Base-by-base conservation (phyloP, 1,284 basidiomycete species). In the Lentinula novae-zelandiae region DNA sequence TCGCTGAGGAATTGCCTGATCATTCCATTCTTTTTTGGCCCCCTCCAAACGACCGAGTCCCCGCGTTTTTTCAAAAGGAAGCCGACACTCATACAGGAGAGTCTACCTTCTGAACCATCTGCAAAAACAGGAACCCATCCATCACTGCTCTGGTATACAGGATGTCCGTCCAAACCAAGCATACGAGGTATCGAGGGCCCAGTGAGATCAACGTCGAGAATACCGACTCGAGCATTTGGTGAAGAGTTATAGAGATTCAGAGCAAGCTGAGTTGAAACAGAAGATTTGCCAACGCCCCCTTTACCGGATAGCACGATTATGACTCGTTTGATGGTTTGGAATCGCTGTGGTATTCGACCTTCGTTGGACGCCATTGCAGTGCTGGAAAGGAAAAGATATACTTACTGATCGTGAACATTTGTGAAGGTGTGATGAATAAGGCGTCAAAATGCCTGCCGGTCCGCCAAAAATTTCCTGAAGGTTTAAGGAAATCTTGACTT, bases 11-110 rank as follows among this genome's bases (percentile, higher is more conserved):
- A 99, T 78, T 99, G 97, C 68, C 95, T 81, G 69, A 99, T 98
- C 97, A 99, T 99, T 53, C 94, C 97, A 69, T 98, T 98, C 84
- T 99, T 99, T 83, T 99, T 99, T 39, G 97, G 97, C 0, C 97
- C 97, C 67, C 97, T 79, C 97, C 97, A 99, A 0, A 99, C 93
- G 40, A 99, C 95, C 13, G 90, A 92, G 71, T 98, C 96, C 57
- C 92, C 92, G 69, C 89, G 89, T 69, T 88, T 89, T 75, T 93
- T 92, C 63, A 99, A 75, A 68, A 99, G 75, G 72, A 99, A 98
- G 2, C 95, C 97, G 12, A 99, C 96, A 69, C 91, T 94, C 97
- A 99, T 99, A 71, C 94, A 95, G 5, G 89, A 90, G 60, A 99
- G 74, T 64, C 92, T 76, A 46, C 86, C 82, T 59, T 81, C 83